phyloP scores from a whole-genome alignment of 169 alveolate species.

The Eimeria acervulina region DNA sequence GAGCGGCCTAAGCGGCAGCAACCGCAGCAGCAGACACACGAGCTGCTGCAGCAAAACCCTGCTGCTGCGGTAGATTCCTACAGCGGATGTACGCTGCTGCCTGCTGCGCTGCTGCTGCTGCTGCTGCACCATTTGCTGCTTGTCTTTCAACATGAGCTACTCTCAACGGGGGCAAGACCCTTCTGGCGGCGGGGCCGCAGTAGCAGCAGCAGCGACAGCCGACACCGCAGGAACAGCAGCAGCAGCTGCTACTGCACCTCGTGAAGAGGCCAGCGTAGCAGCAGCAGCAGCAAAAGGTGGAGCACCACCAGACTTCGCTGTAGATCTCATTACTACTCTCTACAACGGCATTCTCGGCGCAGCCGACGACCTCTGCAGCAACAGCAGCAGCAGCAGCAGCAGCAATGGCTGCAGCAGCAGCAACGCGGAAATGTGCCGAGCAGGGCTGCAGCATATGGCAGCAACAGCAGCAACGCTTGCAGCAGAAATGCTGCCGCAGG shows the following conservation, averaged over 20 bases:
- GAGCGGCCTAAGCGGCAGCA: neutral
- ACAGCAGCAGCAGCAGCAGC: conserved; percentile 29
- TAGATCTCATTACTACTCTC: neutral
- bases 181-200: neutral
- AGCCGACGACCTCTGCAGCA: conserved; percentile 41
- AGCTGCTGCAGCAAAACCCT: too few relatives aligned
- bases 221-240: neutral
- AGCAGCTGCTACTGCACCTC: neutral
- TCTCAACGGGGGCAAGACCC: neutral
- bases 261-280: neutral
- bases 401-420: conserved; percentile 29
- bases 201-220: neutral
- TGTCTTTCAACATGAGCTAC: neutral
- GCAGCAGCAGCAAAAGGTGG: neutral
- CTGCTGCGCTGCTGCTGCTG: too few relatives aligned
- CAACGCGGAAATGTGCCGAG: conserved; percentile 46
- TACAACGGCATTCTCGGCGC: conserved; percentile 14
- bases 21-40: neutral
- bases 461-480: neutral
- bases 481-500: conserved; percentile 13
- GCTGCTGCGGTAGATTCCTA: too few relatives aligned
- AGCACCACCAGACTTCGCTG: neutral
- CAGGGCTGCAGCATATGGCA: conserved; percentile 41
- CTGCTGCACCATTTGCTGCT: neutral
- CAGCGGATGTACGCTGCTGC: too few relatives aligned